phyloP scores from a whole-genome alignment of 1,284 basidiomycete species.

The Inonotus hispidus region DNA sequence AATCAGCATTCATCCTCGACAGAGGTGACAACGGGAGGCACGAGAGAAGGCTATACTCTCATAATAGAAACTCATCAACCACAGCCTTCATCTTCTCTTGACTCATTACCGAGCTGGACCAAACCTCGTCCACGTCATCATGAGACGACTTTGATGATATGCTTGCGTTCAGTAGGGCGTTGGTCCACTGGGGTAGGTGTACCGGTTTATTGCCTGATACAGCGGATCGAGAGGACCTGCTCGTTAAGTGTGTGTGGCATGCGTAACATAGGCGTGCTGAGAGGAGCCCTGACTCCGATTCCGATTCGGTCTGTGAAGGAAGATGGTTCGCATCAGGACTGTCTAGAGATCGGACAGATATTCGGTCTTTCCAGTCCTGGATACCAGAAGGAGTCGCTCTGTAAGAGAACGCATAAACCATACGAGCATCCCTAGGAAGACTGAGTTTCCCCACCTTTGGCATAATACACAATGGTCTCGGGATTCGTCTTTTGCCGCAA shows the following conservation, averaged over 20 bases:
- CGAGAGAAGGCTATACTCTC: neutral
- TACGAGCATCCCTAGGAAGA: neutral
- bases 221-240: constrained; percentile 30
- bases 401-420: constrained; percentile 1
- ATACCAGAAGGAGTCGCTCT: constrained; percentile 70
- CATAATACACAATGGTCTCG: constrained; percentile 61
- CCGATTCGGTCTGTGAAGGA: constrained; percentile 6
- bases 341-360: constrained; percentile 58
- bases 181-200: constrained; percentile 37
- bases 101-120: constrained; percentile 23
- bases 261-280: constrained; percentile 62
- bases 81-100: constrained; percentile 27
- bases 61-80: constrained; percentile 34
- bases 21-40: no score
- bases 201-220: constrained; percentile 13
- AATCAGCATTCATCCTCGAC: no score
- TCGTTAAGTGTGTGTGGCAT: constrained; percentile 68
- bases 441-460: constrained; percentile 40
- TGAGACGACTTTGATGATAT: neutral
- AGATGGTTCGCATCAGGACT: constrained; percentile 11
- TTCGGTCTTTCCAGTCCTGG: constrained; percentile 67
- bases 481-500: constrained; percentile 62
- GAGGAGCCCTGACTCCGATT: constrained; percentile 25
- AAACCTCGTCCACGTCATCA: constrained; percentile 18
- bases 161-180: neutral